Percentiles rank a stretch among this genome's conserved stretches.
Conservation (phyloP, 1,139 yeast species). For the Saccharomyces hybrid region DNA sequence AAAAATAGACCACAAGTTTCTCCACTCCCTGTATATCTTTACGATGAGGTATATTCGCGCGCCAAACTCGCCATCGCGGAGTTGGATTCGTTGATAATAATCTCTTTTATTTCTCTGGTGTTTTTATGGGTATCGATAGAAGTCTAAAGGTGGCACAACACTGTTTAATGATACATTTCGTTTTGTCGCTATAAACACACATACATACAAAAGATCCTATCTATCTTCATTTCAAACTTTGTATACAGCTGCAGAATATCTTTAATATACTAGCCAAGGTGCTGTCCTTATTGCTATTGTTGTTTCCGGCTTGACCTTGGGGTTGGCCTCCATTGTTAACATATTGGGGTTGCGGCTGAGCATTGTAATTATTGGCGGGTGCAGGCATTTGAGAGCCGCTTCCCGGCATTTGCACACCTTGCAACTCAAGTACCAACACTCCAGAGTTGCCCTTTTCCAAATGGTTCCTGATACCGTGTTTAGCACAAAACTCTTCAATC, state of each 20-base stretch:
- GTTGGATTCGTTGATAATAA: background rate
- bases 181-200: background rate
- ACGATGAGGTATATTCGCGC: background rate
- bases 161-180: background rate
- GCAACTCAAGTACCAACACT: constrained; percentile 63
- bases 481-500: constrained; percentile 63
- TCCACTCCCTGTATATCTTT: background rate
- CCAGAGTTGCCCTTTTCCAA: constrained; percentile 71
- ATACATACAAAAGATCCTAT: background rate
- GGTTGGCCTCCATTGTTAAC: background rate
- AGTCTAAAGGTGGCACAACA: background rate
- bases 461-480: constrained; percentile 51
- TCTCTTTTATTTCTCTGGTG: background rate
- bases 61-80: background rate
- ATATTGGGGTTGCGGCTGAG: background rate
- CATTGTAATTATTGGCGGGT: constrained; percentile 8
- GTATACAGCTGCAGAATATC: background rate
- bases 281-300: constrained; percentile 1
- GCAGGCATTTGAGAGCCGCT: constrained; percentile 9
- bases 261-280: background rate
- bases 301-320: background rate
- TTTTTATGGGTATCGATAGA: background rate
- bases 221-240: background rate
- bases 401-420: constrained; percentile 43
- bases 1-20: background rate